phyloP scores from a whole-genome alignment of 2,329 filamentous ascomycete species.

The Laburnicola sp. region DNA sequence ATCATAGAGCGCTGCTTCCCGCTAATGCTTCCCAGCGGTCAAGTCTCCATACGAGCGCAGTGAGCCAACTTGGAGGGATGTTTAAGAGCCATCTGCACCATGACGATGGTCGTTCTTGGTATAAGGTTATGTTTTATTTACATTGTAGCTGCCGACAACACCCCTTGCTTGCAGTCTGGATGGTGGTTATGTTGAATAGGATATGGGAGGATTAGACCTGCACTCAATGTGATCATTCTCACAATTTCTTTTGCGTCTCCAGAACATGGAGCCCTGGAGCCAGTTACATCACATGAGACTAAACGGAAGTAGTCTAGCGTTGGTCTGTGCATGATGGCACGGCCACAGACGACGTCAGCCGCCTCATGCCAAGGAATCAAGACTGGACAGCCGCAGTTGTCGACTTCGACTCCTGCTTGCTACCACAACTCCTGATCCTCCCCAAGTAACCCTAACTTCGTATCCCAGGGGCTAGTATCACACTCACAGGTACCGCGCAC shows the following conservation, averaged over 20 bases:
- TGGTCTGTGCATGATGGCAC: conserved; percentile 4
- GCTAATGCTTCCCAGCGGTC: conserved; percentile 49
- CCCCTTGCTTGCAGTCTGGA: conserved; percentile 8
- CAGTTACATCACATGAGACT: neutral
- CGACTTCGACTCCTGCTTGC: too few relatives aligned
- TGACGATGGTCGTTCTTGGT: neutral
- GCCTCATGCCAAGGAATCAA: conserved; percentile 18
- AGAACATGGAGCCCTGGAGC: neutral
- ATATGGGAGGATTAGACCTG: conserved; percentile 2
- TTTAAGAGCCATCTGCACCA: conserved; percentile 27
- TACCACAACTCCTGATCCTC: too few relatives aligned
- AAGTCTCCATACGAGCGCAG: conserved; percentile 52
- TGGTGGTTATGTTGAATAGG: conserved; percentile 1
- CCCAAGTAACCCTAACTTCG: too few relatives aligned
- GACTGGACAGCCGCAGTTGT: too few relatives aligned
- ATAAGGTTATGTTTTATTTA: neutral
- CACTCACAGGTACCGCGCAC: too few relatives aligned
- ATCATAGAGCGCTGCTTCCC: neutral
- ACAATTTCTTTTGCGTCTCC: neutral
- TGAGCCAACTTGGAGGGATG: conserved; percentile 46
- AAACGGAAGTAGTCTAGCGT: neutral
- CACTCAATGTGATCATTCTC: conserved; percentile 10
- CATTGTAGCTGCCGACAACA: neutral
- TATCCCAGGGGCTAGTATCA: too few relatives aligned
- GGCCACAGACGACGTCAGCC: conserved; percentile 33